Base-by-base conservation (phyloP, 441 rosid genomes). In the Bocquillonia castaneifolia region DNA sequence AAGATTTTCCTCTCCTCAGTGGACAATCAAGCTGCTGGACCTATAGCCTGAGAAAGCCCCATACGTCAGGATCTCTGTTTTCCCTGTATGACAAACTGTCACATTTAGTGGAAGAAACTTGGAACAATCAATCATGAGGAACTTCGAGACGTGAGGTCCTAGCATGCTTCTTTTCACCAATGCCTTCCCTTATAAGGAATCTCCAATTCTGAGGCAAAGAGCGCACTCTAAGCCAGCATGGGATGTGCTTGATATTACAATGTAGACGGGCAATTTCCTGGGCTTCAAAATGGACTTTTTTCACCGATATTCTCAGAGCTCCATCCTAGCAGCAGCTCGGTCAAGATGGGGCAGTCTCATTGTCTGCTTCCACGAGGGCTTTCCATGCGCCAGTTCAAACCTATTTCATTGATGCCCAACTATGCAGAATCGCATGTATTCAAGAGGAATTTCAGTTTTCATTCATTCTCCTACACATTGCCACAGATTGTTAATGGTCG, bases 31-130 rank as follows among this genome's bases (percentile, higher is more conserved):
- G 67, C 58, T 57, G 17, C 53, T 22, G 6, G 56, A 61, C 17
- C 42, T 34, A 48, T 55, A 47, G 63, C 50, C 34, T 37, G 56
- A 36, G 28, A 52, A 12, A 4, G 20, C 57, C 50, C 22, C 37
- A 22, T 56, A 42, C 64, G 45, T 64, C 65, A 53, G 44, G 59
- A 29, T 64, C 50, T 57, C 34, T 48, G 36, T 40, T 47, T 47
- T n/a, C 40, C 29, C 9, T 28, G 34, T 63, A 31, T 50, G 68
- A 34, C 14, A 51, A 40, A 53, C 66, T 39, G 48, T 60, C 53
- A 50, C 42, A 14, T 48, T 53, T 59, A 22, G 40, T 20, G 59
- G 28, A 59, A 40, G 54, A 50, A 48, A 34, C 52, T 45, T 59
- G 47, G 2, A 9, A 18, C 39, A 48, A 66, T 53, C 37, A 34